Evolutionary conservation across 2,329 filamentous ascomycete species (phyloP), one percentile per base, ranked within the genome.

Genomic region (Byssoonygena ceratinophila): DNA sequence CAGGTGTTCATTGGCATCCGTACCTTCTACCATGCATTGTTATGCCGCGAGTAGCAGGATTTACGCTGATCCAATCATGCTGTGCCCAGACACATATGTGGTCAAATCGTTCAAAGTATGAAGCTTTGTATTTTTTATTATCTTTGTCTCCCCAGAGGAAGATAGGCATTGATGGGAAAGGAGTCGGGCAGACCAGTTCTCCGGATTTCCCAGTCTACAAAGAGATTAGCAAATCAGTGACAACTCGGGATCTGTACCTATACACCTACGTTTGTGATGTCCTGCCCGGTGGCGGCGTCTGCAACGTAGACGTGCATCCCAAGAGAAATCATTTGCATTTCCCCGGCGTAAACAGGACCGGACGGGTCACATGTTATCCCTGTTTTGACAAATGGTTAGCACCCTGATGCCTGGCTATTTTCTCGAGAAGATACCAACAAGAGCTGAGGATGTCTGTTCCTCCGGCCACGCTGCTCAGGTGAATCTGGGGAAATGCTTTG

Each of bases 391-490:
- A 5, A 7, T 39, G 23, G 11, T 32, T 9, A 36, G 18, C 20
- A 22, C n/a, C n/a, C 8, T 29, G 27, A n/a, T 20, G n/a, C 12
- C 12, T 11, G 11, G 9, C n/a, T 8, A 16, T 44, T n/a, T n/a
- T 23, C 18, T 18, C 23, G 18, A 27, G 22, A 11, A 18, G 18
- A 2, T 45, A 51, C 56, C 40, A 45, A 58, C 54, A 70, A 1
- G 68, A 71, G 2, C 71, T 72, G 1, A 68, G 70, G 9, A 73
- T 67, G 51, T 76, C 74, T 0, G 74, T 76, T 8, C 74, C 74
- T 16, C 74, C 74, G 3, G 72, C 72, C 3, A 72, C 63, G 45
- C 61, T 68, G 20, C 67, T 70, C 4, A 75, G 62, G 58, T 68
- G 73, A 25, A 69, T 60, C 4, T 57, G 54, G 5, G 64, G 70